These are phyloP conservation scores for Adansonia digitata DNA, from an alignment of 345 rosid genomes.

Conservation along the genomic window DNA sequence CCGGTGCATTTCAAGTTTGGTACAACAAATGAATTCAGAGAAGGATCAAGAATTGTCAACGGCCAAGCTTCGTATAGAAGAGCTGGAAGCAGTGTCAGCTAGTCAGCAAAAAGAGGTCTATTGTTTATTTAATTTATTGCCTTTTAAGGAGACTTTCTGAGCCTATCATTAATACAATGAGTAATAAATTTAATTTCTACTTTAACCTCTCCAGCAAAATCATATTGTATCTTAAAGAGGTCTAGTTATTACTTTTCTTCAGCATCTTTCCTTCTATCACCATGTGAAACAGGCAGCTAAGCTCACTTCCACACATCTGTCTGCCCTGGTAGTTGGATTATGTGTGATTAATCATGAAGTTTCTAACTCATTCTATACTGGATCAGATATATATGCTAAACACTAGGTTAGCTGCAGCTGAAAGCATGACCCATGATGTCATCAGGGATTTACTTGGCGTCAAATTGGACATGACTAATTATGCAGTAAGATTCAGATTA, in stretches of 20 bases:
- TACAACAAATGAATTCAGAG: slow-evolving; percentile 81
- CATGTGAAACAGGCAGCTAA: not conserved
- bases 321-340: not conserved
- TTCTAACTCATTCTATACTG: slow-evolving; percentile 18
- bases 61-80: slow-evolving; percentile 59
- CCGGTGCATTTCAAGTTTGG: slow-evolving; percentile 80
- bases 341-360: not conserved
- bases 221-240: not conserved
- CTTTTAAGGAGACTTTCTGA: slow-evolving; percentile 7
- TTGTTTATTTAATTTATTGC: not conserved
- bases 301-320: not conserved
- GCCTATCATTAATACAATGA: slow-evolving; percentile 2
- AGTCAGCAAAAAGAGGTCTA: slow-evolving; percentile 73
- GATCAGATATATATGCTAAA: slow-evolving; percentile 66
- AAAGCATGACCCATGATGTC: slow-evolving; percentile 96
- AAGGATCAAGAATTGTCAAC: slow-evolving; percentile 72
- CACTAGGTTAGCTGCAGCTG: slow-evolving; percentile 82
- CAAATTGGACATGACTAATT: slow-evolving; percentile 77
- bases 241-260: not conserved
- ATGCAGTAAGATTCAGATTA: slow-evolving; percentile 56
- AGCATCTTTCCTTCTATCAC: not conserved
- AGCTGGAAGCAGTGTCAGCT: slow-evolving; percentile 58
- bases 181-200: not conserved
- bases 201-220: not conserved
- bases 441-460: slow-evolving; percentile 91